A percentile compares a stretch with the other conserved stretches of the same genome.
phyloP scores from a whole-genome alignment of 2,329 filamentous ascomycete species.

The Gnomoniopsis sp. region DNA sequence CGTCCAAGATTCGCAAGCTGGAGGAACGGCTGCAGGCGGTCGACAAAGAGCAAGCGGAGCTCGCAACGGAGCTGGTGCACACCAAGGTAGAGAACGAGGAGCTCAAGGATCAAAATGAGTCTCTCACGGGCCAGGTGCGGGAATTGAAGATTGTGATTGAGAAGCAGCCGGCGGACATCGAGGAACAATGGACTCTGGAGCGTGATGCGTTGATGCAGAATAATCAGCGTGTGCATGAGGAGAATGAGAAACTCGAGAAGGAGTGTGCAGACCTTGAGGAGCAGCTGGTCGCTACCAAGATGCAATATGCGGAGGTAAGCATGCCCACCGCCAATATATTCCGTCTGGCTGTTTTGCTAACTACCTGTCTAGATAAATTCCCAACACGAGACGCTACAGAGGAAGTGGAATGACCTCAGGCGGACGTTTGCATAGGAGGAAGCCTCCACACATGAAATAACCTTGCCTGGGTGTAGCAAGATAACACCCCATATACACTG shows the following conservation, averaged over 20 bases:
- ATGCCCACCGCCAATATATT: background rate
- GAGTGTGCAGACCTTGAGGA: conserved; percentile 90
- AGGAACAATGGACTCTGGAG: conserved; percentile 75
- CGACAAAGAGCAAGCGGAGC: conserved; percentile 84
- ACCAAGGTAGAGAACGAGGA: conserved; percentile 93
- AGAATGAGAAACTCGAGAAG: conserved; percentile 85
- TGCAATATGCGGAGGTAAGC: conserved; percentile 91
- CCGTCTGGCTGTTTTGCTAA: conserved; percentile 2
- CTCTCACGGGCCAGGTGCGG: conserved; percentile 75
- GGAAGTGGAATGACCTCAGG: conserved; percentile 75
- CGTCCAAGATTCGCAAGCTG: conserved; percentile 74
- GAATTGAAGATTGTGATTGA: conserved; percentile 86
- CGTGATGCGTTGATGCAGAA: conserved; percentile 90
- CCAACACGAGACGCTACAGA: conserved; percentile 67
- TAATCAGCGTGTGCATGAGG: conserved; percentile 89
- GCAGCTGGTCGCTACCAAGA: conserved; percentile 87
- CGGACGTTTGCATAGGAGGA: conserved; percentile 41
- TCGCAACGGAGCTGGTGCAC: conserved; percentile 87
- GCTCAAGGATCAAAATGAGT: conserved; percentile 85
- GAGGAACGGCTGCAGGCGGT: conserved; percentile 86
- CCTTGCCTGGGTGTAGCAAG: background rate
- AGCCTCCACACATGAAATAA: too few relatives aligned
- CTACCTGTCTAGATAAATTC: conserved; percentile 58
- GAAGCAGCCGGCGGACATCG: conserved; percentile 83
- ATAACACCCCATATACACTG: background rate